Evolutionary conservation across 768 basidiomycete species (phyloP).

Genomic region (Mycena sanguinolenta): DNA sequence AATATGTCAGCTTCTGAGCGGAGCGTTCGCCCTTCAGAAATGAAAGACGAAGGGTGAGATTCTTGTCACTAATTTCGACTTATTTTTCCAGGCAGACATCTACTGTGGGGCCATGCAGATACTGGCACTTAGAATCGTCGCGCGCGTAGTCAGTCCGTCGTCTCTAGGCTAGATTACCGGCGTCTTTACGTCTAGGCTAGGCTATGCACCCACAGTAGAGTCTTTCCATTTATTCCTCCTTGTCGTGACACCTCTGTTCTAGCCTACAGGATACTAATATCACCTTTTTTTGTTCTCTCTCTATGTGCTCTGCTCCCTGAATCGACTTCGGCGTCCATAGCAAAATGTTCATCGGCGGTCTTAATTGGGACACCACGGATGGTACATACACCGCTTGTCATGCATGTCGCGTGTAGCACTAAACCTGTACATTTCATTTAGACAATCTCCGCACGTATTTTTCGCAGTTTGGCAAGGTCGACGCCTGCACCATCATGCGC

Average conservation of each 20-base stretch:
- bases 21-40: constrained; percentile 86
- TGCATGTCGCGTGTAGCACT: constrained; percentile 57
- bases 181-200: constrained; percentile 82
- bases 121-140: constrained; percentile 40
- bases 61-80: constrained; percentile 35
- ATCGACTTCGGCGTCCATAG: constrained; percentile 64
- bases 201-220: constrained; percentile 84
- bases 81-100: constrained; percentile 17
- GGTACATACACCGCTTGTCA: constrained; percentile 73
- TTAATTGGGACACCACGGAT: constrained; percentile 99
- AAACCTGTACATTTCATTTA: constrained; percentile 55
- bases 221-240: constrained; percentile 69
- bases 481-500: constrained; percentile 99
- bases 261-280: constrained; percentile 86
- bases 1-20: constrained; percentile 64
- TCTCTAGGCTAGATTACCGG: constrained; percentile 70
- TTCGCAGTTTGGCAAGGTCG: constrained; percentile 95
- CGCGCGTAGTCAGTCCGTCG: constrained; percentile 58
- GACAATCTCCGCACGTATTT: constrained; percentile 90
- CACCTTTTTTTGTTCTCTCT: constrained; percentile 66
- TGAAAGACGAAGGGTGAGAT: constrained; percentile 99
- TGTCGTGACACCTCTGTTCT: constrained; percentile 76
- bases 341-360: constrained; percentile 99
- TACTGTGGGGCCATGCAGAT: constrained; percentile 28
- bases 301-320: constrained; percentile 41